A percentile compares a stretch with the other conserved stretches of the same genome.
Evolutionary conservation across 1,284 basidiomycete species (phyloP).

Genomic region (Anthracocystis setariae): DNA sequence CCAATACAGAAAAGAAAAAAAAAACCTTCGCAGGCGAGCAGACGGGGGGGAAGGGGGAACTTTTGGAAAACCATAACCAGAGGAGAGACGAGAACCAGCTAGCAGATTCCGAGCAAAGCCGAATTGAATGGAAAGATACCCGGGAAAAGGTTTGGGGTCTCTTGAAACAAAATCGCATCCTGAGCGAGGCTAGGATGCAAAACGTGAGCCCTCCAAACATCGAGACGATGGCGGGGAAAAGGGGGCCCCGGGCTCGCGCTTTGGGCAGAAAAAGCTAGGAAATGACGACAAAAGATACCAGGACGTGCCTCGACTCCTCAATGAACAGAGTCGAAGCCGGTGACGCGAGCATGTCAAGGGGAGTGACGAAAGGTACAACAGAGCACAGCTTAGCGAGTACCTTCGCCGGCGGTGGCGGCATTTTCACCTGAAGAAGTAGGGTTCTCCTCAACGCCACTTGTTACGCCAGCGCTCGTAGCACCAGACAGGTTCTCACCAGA

Average conservation of each 20-base stretch:
- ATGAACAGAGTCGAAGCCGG: too few species aligned
- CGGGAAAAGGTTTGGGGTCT: conserved; percentile 23
- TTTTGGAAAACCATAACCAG: conserved; percentile 4
- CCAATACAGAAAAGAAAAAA: background rate
- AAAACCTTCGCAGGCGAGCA: background rate
- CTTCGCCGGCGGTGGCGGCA: conserved; percentile 60
- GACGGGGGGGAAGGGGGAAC: background rate
- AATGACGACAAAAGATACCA: background rate
- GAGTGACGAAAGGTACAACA: conserved; percentile 14
- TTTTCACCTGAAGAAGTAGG: conserved; percentile 50
- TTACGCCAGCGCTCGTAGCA: conserved; percentile 26
- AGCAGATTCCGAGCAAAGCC: conserved; percentile 45
- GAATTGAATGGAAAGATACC: conserved; percentile 4
- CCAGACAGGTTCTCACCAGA: conserved; percentile 46
- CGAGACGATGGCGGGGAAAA: background rate
- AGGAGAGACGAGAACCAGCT: conserved; percentile 21
- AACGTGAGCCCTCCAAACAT: conserved; percentile 38
- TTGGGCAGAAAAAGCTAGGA: conserved; percentile 49
- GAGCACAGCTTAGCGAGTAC: conserved; percentile 1
- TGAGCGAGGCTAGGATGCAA: conserved; percentile 14
- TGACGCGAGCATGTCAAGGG: conserved; percentile 7
- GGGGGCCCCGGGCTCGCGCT: conserved; percentile 22
- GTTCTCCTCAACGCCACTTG: conserved; percentile 51
- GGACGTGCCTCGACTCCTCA: background rate
- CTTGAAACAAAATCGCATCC: conserved; percentile 27